phyloP scores from a whole-genome alignment of 495 filamentous ascomycete genomes.

The Penicillium atrosanguineum region DNA sequence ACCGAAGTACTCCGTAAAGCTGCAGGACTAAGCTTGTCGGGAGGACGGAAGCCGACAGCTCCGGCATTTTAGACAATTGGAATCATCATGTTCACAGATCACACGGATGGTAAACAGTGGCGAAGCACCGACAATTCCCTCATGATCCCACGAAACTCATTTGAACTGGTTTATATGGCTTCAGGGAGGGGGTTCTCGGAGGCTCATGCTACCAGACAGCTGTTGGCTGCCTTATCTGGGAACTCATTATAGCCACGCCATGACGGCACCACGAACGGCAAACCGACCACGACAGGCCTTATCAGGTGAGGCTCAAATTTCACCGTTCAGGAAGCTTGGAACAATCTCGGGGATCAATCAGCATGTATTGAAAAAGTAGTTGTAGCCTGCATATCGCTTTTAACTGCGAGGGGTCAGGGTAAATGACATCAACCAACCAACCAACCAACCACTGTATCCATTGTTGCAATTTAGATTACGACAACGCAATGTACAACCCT shows the following conservation, averaged over 20 bases:
- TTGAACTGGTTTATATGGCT: conserved; percentile 1
- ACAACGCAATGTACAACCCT: too few relatives aligned
- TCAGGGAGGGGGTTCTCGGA: not conserved
- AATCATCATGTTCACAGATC: conserved; percentile 2
- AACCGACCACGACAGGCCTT: conserved; percentile 1
- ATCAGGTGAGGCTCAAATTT: conserved; percentile 7
- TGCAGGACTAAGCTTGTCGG: conserved; percentile 4
- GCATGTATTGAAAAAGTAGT: conserved; percentile 3
- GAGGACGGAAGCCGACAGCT: conserved; percentile 1
- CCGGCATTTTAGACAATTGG: not conserved
- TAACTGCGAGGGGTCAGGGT: conserved; percentile 3
- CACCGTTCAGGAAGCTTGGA: conserved; percentile 1
- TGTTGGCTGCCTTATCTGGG: conserved; percentile 2
- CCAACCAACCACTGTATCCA: too few relatives aligned
- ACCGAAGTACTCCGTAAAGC: conserved; percentile 2
- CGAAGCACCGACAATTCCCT: not conserved
- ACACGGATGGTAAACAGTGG: too few relatives aligned
- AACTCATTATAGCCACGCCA: conserved; percentile 8
- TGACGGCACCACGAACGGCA: conserved; percentile 3
- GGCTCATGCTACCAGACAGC: conserved; percentile 3
- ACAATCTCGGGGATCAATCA: conserved; percentile 2
- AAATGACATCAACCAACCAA: conserved; percentile 7
- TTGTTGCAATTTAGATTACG: too few relatives aligned
- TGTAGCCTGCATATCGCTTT: conserved; percentile 1
- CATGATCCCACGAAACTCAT: conserved; percentile 2